These are phyloP conservation scores for Pueraria montana DNA, from an alignment of 306 rosid genomes.

Conservation along the genomic window DNA sequence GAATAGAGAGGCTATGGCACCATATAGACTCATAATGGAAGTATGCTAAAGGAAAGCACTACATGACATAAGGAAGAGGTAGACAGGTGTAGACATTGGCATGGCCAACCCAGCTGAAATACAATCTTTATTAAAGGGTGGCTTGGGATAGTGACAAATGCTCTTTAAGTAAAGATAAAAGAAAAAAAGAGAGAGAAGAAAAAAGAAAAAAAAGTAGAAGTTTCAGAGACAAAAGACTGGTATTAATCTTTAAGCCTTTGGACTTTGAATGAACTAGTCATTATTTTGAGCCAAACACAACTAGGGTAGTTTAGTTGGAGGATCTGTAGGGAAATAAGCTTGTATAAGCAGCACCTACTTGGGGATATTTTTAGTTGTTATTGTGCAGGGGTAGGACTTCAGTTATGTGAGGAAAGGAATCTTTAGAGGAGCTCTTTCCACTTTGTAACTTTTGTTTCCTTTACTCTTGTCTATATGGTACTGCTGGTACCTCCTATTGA, in stretches of 20 bases:
- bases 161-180: conserved; percentile 40
- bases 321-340: too few species aligned
- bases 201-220: background rate
- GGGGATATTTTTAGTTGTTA: too few species aligned
- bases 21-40: conserved; percentile 32
- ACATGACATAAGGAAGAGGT: conserved; percentile 9
- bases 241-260: conserved; percentile 1
- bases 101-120: background rate
- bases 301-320: too few species aligned
- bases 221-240: background rate
- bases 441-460: too few species aligned
- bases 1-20: background rate
- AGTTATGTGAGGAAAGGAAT: too few species aligned
- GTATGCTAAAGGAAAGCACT: conserved; percentile 12
- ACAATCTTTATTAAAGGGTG: conserved; percentile 40
- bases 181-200: background rate
- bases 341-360: too few species aligned
- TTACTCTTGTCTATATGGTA: too few species aligned
- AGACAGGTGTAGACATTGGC: background rate
- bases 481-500: too few species aligned
- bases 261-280: background rate
- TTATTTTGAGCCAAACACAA: background rate
- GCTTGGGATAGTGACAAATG: conserved; percentile 4
- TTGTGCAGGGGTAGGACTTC: too few species aligned
- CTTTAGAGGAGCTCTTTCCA: too few species aligned